Base-by-base conservation (phyloP, 2,329 filamentous ascomycete genomes). In the Alternaria brassicicola region DNA sequence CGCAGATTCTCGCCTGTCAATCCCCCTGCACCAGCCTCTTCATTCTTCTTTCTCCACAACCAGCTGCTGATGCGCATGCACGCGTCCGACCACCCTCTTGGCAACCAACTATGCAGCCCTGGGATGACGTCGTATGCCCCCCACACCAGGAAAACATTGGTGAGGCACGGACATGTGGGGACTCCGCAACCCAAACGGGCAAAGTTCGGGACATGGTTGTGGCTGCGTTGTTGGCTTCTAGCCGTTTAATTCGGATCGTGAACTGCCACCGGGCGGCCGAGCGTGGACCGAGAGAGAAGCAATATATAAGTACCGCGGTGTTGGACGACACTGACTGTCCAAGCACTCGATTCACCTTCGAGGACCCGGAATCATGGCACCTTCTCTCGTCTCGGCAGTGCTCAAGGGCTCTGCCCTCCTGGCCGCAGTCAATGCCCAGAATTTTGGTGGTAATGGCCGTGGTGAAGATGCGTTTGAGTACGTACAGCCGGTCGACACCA, bases 401-500 rank as follows among this genome's bases (percentile, higher is more conserved):
- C 63, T 70, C 57, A 62, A 62, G 53, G 57, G 63, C 55, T 66
- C 65, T 50, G 63, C 64, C 41, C 60, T 73, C 41, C 55, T 73
- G 45, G 59, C 54, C 35, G 54, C 58, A 54, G 68, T 61, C 46
- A 64, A 65, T 62, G 70, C 70, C 45, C 70, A 73, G 58, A 61
- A 65, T 59, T 72, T 66, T 38, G 53, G 36, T 50, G 62, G 57
- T 42, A 49, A 58, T 56, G 55, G 30, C 4, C 60, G 66, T 13
- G 12, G 17, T 52, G 69, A 68, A 19, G 66, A 63, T 52, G 69
- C 70, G 3, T 75, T 75, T 42, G 43, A 52, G 21, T 73, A 68
- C 25, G 52, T 74, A 28, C 72, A 75, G 55, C 72, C 72, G 35
- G 26, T 72, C 45, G 67, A 74, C 50, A 73, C 70, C 1, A 69